These are phyloP conservation scores for Eurotiales sp. DNA, from an alignment of 2,329 filamentous ascomycete genomes.

Conservation along the genomic window DNA sequence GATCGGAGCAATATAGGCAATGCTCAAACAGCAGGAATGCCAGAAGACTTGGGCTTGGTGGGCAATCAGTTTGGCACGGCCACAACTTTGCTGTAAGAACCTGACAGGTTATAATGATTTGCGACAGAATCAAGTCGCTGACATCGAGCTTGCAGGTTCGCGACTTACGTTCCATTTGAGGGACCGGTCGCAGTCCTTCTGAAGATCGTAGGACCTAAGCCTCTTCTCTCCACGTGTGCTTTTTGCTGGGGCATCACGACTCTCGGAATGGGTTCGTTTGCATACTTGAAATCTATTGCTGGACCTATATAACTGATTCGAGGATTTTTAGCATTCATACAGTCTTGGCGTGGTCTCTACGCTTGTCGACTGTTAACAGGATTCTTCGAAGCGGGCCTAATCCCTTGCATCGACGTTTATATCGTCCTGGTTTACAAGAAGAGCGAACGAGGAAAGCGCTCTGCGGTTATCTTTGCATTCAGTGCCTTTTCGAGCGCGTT, in stretches of 20 bases:
- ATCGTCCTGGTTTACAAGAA: constrained; percentile 12
- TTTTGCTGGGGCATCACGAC: constrained; percentile 10
- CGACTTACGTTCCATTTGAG: constrained; percentile 12
- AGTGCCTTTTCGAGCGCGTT: constrained; percentile 15
- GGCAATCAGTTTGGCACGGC: constrained; percentile 41
- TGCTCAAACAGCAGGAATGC: constrained; percentile 50
- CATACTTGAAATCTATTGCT: constrained; percentile 4
- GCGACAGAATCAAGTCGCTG: constrained; percentile 1
- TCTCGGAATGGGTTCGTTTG: constrained; percentile 11
- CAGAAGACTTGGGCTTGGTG: constrained; percentile 41
- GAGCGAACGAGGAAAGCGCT: constrained; percentile 9
- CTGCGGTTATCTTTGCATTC: constrained; percentile 13
- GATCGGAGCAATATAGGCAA: constrained; percentile 50
- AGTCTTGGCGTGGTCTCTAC: constrained; percentile 28
- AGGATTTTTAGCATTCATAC: constrained; percentile 25
- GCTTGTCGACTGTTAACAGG: constrained; percentile 27
- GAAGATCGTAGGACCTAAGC: constrained; percentile 9
- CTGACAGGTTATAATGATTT: too few species aligned
- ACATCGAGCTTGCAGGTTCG: constrained; percentile 5
- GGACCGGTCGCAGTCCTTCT: constrained; percentile 11
- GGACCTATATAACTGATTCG: not conserved
- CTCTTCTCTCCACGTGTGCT: constrained; percentile 11
- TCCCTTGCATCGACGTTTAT: constrained; percentile 18
- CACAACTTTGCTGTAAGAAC: constrained; percentile 11
- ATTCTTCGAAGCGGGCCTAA: constrained; percentile 22